Conservation (phyloP, 2,329 filamentous ascomycete species). For the Ascocoryne sarcoides region DNA sequence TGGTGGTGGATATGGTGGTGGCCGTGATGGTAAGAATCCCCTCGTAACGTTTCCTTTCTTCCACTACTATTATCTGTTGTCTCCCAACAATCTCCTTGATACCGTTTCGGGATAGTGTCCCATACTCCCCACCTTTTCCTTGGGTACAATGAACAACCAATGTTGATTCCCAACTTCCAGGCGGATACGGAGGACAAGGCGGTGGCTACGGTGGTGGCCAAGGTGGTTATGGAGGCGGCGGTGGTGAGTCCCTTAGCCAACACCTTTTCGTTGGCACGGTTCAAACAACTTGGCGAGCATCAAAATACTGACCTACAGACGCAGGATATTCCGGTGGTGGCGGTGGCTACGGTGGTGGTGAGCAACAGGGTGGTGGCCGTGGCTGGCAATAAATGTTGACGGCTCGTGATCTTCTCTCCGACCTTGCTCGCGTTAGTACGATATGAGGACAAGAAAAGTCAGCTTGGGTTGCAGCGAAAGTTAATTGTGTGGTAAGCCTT, state of each 20-base stretch:
- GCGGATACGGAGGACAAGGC: conserved; percentile 33
- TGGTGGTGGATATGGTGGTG: conserved; percentile 33
- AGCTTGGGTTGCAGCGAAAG: conserved; percentile 27
- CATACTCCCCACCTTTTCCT: neutral
- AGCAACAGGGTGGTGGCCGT: conserved; percentile 23
- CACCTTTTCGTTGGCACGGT: too few species aligned
- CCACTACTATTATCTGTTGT: neutral
- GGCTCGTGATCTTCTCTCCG: conserved; percentile 21
- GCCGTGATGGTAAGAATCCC: conserved; percentile 29
- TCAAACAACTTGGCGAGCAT: conserved; percentile 2
- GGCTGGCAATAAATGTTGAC: conserved; percentile 20
- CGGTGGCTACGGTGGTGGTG: conserved; percentile 23
- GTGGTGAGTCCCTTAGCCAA: conserved; percentile 11
- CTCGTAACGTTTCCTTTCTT: conserved; percentile 1
- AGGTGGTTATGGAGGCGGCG: conserved; percentile 28
- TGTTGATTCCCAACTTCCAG: conserved; percentile 14
- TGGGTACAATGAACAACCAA: neutral
- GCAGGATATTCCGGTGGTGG: conserved; percentile 22
- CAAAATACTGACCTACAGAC: conserved; percentile 17
- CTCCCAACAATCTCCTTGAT: neutral
- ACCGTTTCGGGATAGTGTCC: neutral
- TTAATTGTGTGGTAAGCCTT: conserved; percentile 27
- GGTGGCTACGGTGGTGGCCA: conserved; percentile 28
- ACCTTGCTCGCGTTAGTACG: conserved; percentile 22
- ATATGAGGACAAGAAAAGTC: conserved; percentile 26